phyloP scores from a whole-genome alignment of 2,329 filamentous ascomycete genomes.

The Chaetoscypha palmicola region DNA sequence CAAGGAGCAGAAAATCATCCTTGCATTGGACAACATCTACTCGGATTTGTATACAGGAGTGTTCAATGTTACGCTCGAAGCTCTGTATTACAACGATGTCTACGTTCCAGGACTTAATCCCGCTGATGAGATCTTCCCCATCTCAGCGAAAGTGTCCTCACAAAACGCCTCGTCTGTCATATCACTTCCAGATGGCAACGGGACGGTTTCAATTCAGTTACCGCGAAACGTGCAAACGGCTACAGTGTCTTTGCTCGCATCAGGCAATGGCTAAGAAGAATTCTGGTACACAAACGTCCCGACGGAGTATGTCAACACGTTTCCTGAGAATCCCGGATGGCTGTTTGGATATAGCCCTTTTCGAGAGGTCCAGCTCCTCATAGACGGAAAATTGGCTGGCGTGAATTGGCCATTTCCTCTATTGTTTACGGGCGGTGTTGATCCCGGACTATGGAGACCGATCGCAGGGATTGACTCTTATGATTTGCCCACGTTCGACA shows the following conservation, averaged over 20 bases:
- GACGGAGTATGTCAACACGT: conserved; percentile 51
- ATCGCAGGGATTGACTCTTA: conserved; percentile 73
- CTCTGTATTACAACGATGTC: conserved; percentile 56
- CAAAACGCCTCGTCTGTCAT: conserved; percentile 57
- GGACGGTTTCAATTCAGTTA: conserved; percentile 51
- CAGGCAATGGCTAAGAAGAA: conserved; percentile 69
- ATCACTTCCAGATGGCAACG: conserved; percentile 54
- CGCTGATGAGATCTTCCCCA: conserved; percentile 61
- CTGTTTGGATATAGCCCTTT: conserved; percentile 66
- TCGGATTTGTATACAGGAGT: conserved; percentile 63
- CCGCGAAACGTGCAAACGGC: conserved; percentile 62
- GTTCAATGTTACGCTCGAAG: conserved; percentile 68
- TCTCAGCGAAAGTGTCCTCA: conserved; percentile 48
- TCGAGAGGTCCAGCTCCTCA: conserved; percentile 68
- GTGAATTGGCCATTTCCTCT: conserved; percentile 76
- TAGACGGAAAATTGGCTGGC: conserved; percentile 66
- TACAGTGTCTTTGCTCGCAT: conserved; percentile 68
- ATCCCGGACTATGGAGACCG: conserved; percentile 69
- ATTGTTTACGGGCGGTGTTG: conserved; percentile 75
- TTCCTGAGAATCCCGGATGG: conserved; percentile 47
- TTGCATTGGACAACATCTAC: conserved; percentile 70
- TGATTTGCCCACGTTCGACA: conserved; percentile 70
- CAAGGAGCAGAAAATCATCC: conserved; percentile 64
- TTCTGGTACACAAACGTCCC: conserved; percentile 81
- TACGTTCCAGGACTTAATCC: conserved; percentile 33